These are phyloP conservation scores for Glycyrrhiza uralensis DNA, from an alignment of 306 rosid species.

Conservation along the genomic window DNA sequence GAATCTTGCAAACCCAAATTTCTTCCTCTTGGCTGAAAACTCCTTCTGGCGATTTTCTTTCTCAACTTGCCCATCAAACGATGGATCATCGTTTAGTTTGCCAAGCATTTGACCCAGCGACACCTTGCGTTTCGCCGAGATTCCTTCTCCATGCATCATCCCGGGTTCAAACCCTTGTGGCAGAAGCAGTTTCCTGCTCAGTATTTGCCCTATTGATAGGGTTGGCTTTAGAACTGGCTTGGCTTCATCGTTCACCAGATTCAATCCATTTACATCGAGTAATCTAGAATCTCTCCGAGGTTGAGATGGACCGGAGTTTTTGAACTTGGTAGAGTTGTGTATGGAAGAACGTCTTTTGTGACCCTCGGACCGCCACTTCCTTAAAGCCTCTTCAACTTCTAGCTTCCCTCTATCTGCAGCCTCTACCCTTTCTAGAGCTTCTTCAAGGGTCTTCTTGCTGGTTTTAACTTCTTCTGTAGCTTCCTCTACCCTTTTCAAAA, in stretches of 20 bases:
- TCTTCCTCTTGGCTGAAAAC: slow-evolving; percentile 68
- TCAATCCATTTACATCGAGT: slow-evolving; percentile 63
- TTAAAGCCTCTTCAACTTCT: slow-evolving; percentile 80
- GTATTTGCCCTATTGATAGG: slow-evolving; percentile 80
- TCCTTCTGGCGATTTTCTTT: slow-evolving; percentile 51
- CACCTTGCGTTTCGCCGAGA: slow-evolving; percentile 47
- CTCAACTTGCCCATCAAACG: slow-evolving; percentile 32
- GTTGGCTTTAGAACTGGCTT: slow-evolving; percentile 64
- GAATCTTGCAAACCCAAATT: slow-evolving; percentile 70
- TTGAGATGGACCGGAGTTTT: slow-evolving; percentile 49
- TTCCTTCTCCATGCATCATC: slow-evolving; percentile 29
- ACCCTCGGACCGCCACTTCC: slow-evolving; percentile 73
- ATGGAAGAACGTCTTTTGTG: slow-evolving; percentile 51
- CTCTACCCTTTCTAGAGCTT: slow-evolving; percentile 74
- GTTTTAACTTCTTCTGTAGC: slow-evolving; percentile 68
- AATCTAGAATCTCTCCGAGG: slow-evolving; percentile 51
- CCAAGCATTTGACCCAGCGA: slow-evolving; percentile 90
- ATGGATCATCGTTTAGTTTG: slow-evolving; percentile 44
- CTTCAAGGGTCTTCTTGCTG: slow-evolving; percentile 68
- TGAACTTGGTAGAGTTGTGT: slow-evolving; percentile 61
- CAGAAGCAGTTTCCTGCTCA: slow-evolving; percentile 68
- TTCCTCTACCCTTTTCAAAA: slow-evolving; percentile 62
- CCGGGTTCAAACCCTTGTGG: slow-evolving; percentile 55
- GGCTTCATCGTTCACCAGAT: slow-evolving; percentile 44
- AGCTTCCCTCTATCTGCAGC: slow-evolving; percentile 78